These are phyloP conservation scores for Endotrypanum monterogeii DNA, from an alignment of 208 protist species.

Conservation along the genomic window DNA sequence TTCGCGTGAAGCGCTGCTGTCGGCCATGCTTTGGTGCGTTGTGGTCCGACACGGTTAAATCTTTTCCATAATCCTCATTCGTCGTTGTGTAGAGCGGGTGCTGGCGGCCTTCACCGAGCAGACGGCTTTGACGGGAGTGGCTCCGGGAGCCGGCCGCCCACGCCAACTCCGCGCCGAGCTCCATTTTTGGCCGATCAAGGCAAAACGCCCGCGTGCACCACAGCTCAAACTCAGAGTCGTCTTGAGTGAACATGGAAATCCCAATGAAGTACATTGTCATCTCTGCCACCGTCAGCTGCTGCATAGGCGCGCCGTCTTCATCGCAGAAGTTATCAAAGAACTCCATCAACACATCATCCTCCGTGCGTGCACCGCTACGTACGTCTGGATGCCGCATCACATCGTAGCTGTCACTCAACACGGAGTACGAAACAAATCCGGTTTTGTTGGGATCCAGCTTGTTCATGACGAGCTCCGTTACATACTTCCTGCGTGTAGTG, in stretches of 20 bases:
- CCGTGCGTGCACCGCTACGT: slow-evolving; percentile 36
- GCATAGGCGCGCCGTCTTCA: slow-evolving; percentile 32
- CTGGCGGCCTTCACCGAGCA: slow-evolving; percentile 40
- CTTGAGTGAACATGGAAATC: slow-evolving; percentile 46
- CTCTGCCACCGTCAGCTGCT: slow-evolving; percentile 53
- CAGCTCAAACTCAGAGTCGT: slow-evolving; percentile 83
- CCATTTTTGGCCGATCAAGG: slow-evolving; percentile 70
- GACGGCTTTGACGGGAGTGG: slow-evolving; percentile 44
- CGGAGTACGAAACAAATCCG: slow-evolving; percentile 45
- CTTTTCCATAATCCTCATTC: slow-evolving; percentile 75
- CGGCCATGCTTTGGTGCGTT: slow-evolving; percentile 41
- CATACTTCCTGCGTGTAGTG: slow-evolving; percentile 60
- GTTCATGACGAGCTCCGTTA: slow-evolving; percentile 60
- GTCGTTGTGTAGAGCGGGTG: slow-evolving; percentile 83
- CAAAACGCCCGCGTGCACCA: slow-evolving; percentile 83
- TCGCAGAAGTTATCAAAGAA: slow-evolving; percentile 60
- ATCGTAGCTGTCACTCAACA: slow-evolving; percentile 63
- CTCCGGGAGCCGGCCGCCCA: slow-evolving; percentile 35
- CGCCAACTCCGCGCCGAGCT: slow-evolving; percentile 32
- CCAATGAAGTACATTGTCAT: slow-evolving; percentile 72
- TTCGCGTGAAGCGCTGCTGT: slow-evolving; percentile 79
- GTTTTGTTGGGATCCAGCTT: slow-evolving; percentile 56
- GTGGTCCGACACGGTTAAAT: slow-evolving; percentile 20
- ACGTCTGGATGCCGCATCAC: slow-evolving; percentile 76
- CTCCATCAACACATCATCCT: slow-evolving; percentile 44